These are phyloP conservation scores for Candida alai DNA, from an alignment of 805 yeast genomes.

Conservation along the genomic window DNA sequence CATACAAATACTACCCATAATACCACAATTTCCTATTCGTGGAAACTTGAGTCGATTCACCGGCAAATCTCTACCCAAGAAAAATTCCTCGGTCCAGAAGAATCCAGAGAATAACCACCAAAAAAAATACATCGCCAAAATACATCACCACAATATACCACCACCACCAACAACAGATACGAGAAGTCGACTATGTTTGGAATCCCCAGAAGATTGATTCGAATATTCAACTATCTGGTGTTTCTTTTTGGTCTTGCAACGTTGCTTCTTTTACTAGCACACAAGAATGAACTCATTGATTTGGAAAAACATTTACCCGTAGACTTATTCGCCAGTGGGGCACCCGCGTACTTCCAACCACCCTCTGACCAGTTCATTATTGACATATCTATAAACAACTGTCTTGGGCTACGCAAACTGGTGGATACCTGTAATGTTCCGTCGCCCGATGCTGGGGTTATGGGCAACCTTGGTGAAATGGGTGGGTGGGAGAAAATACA, in stretches of 20 bases:
- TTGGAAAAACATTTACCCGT: constrained; percentile 25
- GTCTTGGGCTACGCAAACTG: constrained; percentile 19
- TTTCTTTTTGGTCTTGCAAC: constrained; percentile 16
- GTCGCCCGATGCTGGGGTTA: constrained; percentile 15
- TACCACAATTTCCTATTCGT: too few relatives aligned
- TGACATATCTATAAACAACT: constrained; percentile 38
- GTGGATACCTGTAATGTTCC: constrained; percentile 26
- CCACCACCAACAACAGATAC: too few relatives aligned
- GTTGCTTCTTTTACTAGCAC: constrained; percentile 33
- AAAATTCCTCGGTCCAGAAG: too few relatives aligned
- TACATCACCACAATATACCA: too few relatives aligned
- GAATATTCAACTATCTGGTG: constrained; percentile 22
- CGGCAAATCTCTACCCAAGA: too few relatives aligned
- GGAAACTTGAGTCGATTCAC: too few relatives aligned
- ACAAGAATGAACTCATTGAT: constrained; percentile 31
- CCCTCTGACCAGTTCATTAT: constrained; percentile 34
- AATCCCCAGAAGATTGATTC: constrained; percentile 29
- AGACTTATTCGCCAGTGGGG: constrained; percentile 18
- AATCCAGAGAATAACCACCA: too few relatives aligned
- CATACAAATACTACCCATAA: too few relatives aligned
- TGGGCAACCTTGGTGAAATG: constrained; percentile 20
- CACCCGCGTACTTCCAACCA: constrained; percentile 41
- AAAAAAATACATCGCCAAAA: too few relatives aligned
- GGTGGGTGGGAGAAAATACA: constrained; percentile 41
- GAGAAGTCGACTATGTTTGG: constrained; percentile 15